Base-by-base conservation (phyloP, 176 grass and related monocot genomes). In the Cenchrus purpureus region DNA sequence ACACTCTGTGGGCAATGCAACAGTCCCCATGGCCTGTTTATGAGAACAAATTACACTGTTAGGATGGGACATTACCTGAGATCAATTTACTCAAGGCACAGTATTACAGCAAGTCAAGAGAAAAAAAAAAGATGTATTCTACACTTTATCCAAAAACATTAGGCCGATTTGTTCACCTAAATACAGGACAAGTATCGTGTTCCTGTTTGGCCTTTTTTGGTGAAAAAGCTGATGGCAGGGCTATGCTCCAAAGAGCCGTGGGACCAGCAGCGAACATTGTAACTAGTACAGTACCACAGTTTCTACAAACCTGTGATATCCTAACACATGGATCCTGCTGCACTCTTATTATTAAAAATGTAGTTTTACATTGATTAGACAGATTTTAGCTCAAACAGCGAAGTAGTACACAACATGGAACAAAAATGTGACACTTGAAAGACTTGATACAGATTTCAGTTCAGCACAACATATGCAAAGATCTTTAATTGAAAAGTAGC, bases 1-100 rank as follows among this genome's bases (percentile, higher is more conserved):
- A 99, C 31, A 99, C 90, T 59, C 90, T 86, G 75, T 96, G 97
- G 25, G 97, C 97, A 83, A 99, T 91, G 91, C 97, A 99, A 89
- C 97, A 99, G 65, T 94, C 97, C 74, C 93, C 93, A 88, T 94
- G 87, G 14, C 87, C 88, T 95, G 66, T 82, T 71, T 71, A 78
- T 51, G 54, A 76, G 45, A 83, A 44, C 17, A 81, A 48, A 86
- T 12, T 20, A 7, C 12, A 80, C 49, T 12, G 80, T 89, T 89
- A 87, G 85, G 73, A 55, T 43, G 68, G 37, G 53, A 90, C 5
- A 66, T 68, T 73, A 20, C 14, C 32, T 58, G 1, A 52, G 50
- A 15, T 22, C 44, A 60, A 28, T 76, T 45, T 4, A 22, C 12
- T 72, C 29, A 66, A 49, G 6, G 75, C 4, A 76, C 16, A 3